Conservation (phyloP, 2,329 filamentous ascomycete genomes). For the Trichoderma koningiopsis region DNA sequence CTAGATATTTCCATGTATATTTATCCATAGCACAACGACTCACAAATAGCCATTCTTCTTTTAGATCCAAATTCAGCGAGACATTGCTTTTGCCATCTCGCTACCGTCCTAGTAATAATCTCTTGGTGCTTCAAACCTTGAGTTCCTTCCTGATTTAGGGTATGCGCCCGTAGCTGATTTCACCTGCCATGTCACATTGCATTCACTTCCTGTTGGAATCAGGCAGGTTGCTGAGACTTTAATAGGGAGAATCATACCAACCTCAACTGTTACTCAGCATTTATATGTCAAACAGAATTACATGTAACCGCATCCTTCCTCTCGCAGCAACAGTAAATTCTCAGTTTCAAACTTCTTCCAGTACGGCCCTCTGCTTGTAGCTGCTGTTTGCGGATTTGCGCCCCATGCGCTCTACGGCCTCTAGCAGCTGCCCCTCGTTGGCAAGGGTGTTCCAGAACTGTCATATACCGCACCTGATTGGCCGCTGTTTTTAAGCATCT, state of each 20-base stretch:
- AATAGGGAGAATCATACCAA: no score
- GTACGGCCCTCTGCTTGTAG: neutral
- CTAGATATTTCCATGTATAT: no score
- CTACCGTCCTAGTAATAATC: neutral
- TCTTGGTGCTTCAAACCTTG: neutral
- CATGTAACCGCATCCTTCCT: neutral
- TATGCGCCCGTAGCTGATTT: neutral
- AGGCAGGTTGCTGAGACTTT: neutral
- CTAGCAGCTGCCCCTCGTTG: conserved; percentile 3
- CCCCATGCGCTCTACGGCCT: neutral
- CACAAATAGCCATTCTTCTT: neutral
- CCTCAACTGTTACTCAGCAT: no score
- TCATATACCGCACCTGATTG: conserved; percentile 24
- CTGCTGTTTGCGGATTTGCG: neutral
- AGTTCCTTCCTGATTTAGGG: neutral
- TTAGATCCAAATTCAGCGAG: neutral
- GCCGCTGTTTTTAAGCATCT: conserved; percentile 14
- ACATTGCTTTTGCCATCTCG: neutral
- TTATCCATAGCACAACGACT: neutral
- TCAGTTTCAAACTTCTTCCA: neutral
- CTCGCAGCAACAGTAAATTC: neutral
- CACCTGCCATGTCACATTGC: neutral
- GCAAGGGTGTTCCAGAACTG: conserved; percentile 20
- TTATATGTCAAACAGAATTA: neutral
- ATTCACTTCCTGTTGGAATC: neutral